Conservation (phyloP, 352 stramenopile genomes). For the Phytophthora sansomeana region DNA sequence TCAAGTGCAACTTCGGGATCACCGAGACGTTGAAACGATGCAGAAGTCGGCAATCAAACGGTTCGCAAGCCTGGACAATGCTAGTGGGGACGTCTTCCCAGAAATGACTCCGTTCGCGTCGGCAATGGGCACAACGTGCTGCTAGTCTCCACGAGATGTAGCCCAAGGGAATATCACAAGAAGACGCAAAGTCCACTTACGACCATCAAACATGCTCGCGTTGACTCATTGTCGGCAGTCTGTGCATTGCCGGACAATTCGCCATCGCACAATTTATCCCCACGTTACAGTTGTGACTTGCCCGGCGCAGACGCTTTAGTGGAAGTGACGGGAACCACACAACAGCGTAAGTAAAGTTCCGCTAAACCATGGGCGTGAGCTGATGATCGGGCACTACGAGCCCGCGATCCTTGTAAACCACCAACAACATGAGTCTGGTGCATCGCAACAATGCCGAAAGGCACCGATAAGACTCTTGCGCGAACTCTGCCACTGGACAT, state of each 20-base stretch:
- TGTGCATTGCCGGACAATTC: neutral
- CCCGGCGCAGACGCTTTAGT: constrained; percentile 18
- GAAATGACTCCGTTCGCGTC: constrained; percentile 3
- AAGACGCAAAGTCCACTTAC: neutral
- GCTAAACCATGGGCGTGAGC: constrained; percentile 4
- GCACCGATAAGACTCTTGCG: no score
- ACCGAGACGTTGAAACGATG: neutral
- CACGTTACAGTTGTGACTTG: constrained; percentile 10
- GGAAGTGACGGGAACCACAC: constrained; percentile 9
- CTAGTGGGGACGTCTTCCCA: neutral
- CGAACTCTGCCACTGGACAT: neutral
- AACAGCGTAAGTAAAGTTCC: constrained; percentile 17
- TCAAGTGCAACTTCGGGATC: neutral
- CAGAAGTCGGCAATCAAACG: neutral
- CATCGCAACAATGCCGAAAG: neutral
- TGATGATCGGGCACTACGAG: constrained; percentile 1
- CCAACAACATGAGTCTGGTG: neutral
- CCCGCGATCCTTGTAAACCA: neutral
- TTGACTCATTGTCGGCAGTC: constrained; percentile 15
- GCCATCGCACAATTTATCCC: neutral
- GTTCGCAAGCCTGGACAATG: neutral
- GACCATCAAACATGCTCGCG: constrained; percentile 4
- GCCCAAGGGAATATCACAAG: neutral
- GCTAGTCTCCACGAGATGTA: neutral
- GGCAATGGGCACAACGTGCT: neutral